Conservation (phyloP, 176 grass and related monocot genomes). For the Stipa capillata region DNA sequence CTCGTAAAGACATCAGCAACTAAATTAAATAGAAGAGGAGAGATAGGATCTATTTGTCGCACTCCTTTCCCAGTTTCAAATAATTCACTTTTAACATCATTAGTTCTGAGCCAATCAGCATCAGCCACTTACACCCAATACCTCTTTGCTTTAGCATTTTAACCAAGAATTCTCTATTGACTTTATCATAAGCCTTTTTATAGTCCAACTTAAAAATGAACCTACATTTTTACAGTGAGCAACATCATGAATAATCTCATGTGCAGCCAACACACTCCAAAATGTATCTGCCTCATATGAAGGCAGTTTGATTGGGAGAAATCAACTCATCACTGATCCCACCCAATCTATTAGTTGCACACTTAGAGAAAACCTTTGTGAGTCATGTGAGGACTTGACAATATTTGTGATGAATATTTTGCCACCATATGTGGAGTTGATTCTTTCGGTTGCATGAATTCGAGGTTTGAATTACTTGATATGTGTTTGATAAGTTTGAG, state of each 20-base stretch:
- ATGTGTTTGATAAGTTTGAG: too few species aligned
- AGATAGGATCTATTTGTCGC: not conserved
- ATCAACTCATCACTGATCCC: not conserved
- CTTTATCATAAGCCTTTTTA: not conserved
- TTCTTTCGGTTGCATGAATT: too few species aligned
- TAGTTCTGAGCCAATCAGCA: fast-evolving
- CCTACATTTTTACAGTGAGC: not conserved
- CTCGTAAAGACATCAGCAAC: not conserved
- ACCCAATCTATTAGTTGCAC: not conserved
- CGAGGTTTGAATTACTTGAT: too few species aligned
- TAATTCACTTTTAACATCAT: not conserved
- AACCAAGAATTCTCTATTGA: not conserved
- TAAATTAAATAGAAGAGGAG: not conserved
- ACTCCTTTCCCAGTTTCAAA: not conserved
- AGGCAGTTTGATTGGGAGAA: not conserved
- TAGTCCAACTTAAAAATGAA: not conserved
- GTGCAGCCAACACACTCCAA: not conserved
- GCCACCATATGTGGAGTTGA: too few species aligned
- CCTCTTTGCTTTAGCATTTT: not conserved
- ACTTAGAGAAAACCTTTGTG: not conserved
- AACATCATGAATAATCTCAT: not conserved
- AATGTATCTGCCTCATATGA: not conserved
- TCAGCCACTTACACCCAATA: not conserved
- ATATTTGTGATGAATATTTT: too few species aligned
- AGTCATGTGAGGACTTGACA: too few species aligned